phyloP scores from a whole-genome alignment of 345 rosid species.

The Lepidium aucheri region DNA sequence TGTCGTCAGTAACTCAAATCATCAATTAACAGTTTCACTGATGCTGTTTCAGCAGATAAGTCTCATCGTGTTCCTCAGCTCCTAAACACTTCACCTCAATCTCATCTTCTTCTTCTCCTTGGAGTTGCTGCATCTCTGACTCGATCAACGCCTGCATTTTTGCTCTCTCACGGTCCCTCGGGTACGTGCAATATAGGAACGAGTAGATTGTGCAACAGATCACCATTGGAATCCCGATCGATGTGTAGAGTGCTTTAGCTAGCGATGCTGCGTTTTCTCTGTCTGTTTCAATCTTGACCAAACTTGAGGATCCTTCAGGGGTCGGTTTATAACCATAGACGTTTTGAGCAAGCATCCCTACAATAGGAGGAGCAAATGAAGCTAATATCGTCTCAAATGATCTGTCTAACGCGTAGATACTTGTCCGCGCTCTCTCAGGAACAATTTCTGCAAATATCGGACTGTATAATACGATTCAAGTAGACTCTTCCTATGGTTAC shows the following conservation, averaged over 20 bases:
- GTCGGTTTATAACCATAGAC: conserved; percentile 72
- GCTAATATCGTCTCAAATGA: conserved; percentile 76
- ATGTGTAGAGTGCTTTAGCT: conserved; percentile 71
- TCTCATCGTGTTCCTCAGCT: conserved; percentile 22
- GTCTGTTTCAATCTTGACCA: conserved; percentile 48
- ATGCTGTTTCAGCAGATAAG: conserved; percentile 21
- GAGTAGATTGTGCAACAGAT: conserved; percentile 73
- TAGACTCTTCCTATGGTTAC: neutral
- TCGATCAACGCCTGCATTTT: conserved; percentile 68
- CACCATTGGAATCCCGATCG: conserved; percentile 70
- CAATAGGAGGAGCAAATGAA: conserved; percentile 84
- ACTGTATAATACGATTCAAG: conserved; percentile 36
- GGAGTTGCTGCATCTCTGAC: conserved; percentile 52
- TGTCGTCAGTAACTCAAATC: neutral
- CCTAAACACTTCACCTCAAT: conserved; percentile 26
- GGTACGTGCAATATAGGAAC: conserved; percentile 65
- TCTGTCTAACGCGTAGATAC: conserved; percentile 78
- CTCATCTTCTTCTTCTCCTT: conserved; percentile 21
- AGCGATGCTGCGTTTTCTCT: conserved; percentile 75
- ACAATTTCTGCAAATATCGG: conserved; percentile 96
- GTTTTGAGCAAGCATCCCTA: conserved; percentile 78
- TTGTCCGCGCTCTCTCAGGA: conserved; percentile 70
- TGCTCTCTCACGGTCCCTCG: conserved; percentile 71
- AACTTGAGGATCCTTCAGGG: conserved; percentile 39
- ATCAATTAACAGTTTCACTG: conserved; percentile 6